A percentile compares a stretch with the other conserved stretches of the same genome.
phyloP scores from a whole-genome alignment of 129 eudicot genomes.

The Mikania micrantha region DNA sequence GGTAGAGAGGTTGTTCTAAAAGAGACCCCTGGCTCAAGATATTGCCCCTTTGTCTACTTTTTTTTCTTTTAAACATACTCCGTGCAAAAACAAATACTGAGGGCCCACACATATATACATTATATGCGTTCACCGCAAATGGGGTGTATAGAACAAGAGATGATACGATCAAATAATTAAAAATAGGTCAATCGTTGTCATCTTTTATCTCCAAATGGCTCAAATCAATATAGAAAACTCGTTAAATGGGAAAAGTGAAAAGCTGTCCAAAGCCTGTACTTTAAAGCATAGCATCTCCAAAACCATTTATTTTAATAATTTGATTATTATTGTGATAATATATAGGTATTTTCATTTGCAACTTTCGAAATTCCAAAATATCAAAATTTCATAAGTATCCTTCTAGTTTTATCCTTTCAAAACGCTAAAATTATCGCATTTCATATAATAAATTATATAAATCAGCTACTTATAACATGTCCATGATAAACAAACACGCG shows the following conservation, averaged over 20 bases:
- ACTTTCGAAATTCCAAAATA: not conserved
- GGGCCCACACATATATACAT: too few relatives aligned
- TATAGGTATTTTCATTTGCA: not conserved
- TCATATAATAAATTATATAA: not conserved
- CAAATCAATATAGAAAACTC: not conserved
- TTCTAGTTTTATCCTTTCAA: not conserved
- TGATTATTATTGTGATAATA: not conserved
- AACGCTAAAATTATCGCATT: not conserved
- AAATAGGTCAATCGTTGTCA: not conserved
- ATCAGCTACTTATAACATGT: not conserved
- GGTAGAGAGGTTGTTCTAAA: too few relatives aligned
- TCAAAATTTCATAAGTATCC: not conserved
- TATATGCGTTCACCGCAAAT: too few relatives aligned
- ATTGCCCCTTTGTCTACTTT: too few relatives aligned
- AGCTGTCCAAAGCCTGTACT: not conserved
- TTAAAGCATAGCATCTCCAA: not conserved
- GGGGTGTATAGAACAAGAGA: too few relatives aligned
- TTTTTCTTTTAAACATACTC: too few relatives aligned
- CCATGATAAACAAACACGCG: not conserved
- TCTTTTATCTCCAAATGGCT: not conserved
- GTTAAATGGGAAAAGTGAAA: not conserved
- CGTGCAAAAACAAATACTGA: too few relatives aligned
- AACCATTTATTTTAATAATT: not conserved
- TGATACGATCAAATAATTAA: too few relatives aligned
- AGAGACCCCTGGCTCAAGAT: too few relatives aligned